Evolutionary conservation across 23 red algal species (phyloP), one percentile per base, ranked within the genome.

Genomic region (Cyanidioschyzon merolae): DNA sequence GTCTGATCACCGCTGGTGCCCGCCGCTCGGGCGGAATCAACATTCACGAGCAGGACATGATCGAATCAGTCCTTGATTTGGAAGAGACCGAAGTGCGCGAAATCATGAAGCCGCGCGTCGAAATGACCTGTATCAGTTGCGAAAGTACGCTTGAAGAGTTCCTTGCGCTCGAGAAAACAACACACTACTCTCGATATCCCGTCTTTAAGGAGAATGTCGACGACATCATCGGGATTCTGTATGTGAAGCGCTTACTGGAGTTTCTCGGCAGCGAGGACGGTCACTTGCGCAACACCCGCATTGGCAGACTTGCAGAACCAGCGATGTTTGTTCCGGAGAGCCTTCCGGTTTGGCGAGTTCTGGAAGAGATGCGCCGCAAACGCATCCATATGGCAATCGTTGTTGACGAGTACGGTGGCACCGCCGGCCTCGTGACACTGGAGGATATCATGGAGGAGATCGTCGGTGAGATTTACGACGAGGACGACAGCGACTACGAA

Each of bases 361-460:
- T 98, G 31, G 94, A 98, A 67, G 80, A 98, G 39, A 98, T 98
- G 94, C 79, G 89, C 30, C 89, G 89, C 38, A 80, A 88, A 15
- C 71, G 94, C 41, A 50, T 92, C 24, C 94, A 98, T 75, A 89
- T 98, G 85, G 94, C 94, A 3, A 81, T 98, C 41, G 94, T 98
- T 24, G 94, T 98, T 1, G 94, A 98, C 74, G 94, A 98, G 79
- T 98, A 98, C 79, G 94, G 94, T 7, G 94, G 94, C 25, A 98
- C 94, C 29, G 87, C 94, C 36, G 94, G 94, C 25, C 59, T 98
- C 40, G 85, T 98, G 16, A 91, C 94, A 26, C 80, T 98, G 38
- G 94, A 98, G 76, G 94, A 98, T 87, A 91, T 98, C 77, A 51
- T 98, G 34, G 94, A 98, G 59, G 94, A 98, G 75, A 85, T 98